Conservation (phyloP, 2,329 filamentous ascomycete species). For the Cercospora sesami region DNA sequence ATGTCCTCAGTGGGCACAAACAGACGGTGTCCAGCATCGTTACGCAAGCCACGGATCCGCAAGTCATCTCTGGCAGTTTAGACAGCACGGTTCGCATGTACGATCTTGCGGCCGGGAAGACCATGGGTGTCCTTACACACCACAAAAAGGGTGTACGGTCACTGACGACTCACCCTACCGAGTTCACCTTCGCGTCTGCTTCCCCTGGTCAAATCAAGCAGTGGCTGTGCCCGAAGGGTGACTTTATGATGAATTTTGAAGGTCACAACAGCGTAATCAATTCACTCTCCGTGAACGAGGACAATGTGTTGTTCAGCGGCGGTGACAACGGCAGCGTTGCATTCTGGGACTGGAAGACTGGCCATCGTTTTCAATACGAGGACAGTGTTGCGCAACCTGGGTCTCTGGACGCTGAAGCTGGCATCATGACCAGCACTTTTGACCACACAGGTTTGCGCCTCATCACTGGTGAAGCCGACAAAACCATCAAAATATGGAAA, state of each 20-base stretch:
- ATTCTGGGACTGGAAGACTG: slow-evolving; percentile 99
- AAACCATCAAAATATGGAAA: slow-evolving; percentile 96
- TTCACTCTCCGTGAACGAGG: slow-evolving; percentile 85
- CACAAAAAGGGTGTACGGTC: slow-evolving; percentile 96
- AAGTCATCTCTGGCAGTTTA: slow-evolving; percentile 89
- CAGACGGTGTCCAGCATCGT: slow-evolving; percentile 85
- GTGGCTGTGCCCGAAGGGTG: slow-evolving; percentile 97
- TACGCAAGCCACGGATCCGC: slow-evolving; percentile 94
- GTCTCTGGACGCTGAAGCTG: slow-evolving; percentile 88
- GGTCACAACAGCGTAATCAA: slow-evolving; percentile 97
- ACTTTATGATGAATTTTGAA: slow-evolving; percentile 99
- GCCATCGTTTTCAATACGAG: slow-evolving; percentile 83
- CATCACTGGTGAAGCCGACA: slow-evolving; percentile 94
- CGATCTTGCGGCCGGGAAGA: slow-evolving; percentile 94
- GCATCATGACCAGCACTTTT: slow-evolving; percentile 91
- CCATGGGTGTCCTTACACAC: slow-evolving; percentile 92
- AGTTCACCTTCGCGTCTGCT: slow-evolving; percentile 94
- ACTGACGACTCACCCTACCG: slow-evolving; percentile 79
- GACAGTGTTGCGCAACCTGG: slow-evolving; percentile 94
- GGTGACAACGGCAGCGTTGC: slow-evolving; percentile 94
- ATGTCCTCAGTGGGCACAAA: slow-evolving; percentile 88
- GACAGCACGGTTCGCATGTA: slow-evolving; percentile 89
- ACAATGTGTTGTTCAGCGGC: slow-evolving; percentile 92
- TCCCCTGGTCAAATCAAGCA: slow-evolving; percentile 96
- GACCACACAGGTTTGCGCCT: slow-evolving; percentile 84